These are phyloP conservation scores for Suillus plorans DNA, from an alignment of 768 basidiomycete genomes.

Conservation along the genomic window DNA sequence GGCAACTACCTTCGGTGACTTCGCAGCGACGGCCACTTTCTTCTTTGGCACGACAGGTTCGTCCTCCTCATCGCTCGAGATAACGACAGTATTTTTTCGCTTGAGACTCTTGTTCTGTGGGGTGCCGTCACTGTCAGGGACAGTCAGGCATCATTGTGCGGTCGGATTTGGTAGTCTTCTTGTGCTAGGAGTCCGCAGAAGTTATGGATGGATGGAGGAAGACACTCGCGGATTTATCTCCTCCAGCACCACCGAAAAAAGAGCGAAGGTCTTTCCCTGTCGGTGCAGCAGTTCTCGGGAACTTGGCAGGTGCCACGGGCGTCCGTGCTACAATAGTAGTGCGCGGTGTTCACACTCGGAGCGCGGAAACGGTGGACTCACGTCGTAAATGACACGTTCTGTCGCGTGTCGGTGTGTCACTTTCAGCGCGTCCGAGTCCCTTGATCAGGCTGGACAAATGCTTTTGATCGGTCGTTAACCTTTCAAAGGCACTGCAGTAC, in stretches of 20 bases:
- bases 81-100: conserved; percentile 31
- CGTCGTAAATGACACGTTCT: not conserved
- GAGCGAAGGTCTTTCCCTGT: conserved; percentile 33
- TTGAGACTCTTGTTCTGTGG: conserved; percentile 21
- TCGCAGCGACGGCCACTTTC: conserved; percentile 31
- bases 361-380: not conserved
- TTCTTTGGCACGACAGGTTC: conserved; percentile 38
- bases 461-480: too few relatives aligned
- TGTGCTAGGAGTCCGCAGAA: conserved; percentile 1
- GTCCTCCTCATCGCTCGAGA: conserved; percentile 42
- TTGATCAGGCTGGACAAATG: too few relatives aligned
- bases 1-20: conserved; percentile 4
- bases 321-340: not conserved
- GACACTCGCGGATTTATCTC: not conserved
- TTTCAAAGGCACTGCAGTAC: too few relatives aligned
- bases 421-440: too few relatives aligned
- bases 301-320: not conserved
- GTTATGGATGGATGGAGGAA: not conserved
- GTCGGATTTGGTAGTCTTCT: conserved; percentile 13
- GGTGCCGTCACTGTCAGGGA: conserved; percentile 28
- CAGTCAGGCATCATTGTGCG: conserved; percentile 19
- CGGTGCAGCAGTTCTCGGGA: not conserved
- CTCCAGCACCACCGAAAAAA: conserved; percentile 37
- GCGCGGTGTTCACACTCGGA: not conserved
- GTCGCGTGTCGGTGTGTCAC: not conserved